These are phyloP conservation scores for Neopestalotiopsis clavispora DNA, from an alignment of 2,329 filamentous ascomycete species.

Conservation along the genomic window DNA sequence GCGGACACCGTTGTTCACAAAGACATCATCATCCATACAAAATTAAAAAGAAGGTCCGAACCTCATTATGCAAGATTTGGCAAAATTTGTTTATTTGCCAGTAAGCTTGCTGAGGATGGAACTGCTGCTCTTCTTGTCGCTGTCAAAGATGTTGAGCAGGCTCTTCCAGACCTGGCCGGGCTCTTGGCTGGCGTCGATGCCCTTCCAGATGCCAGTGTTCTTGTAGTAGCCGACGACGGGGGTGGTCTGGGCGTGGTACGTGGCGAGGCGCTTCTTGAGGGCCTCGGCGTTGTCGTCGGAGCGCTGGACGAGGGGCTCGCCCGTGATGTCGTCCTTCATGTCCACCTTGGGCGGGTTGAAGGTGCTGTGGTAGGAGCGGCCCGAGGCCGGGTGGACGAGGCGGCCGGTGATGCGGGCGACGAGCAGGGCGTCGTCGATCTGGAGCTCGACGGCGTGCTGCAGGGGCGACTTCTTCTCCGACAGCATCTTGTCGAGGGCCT, in stretches of 20 bases:
- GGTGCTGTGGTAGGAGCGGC: constrained; percentile 95
- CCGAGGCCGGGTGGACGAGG: constrained; percentile 92
- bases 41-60: neutral
- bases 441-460: constrained; percentile 93
- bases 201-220: constrained; percentile 95
- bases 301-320: constrained; percentile 94
- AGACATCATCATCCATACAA: constrained; percentile 7
- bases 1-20: neutral
- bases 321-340: constrained; percentile 97
- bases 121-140: constrained; percentile 56
- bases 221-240: constrained; percentile 97
- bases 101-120: constrained; percentile 49
- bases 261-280: constrained; percentile 90
- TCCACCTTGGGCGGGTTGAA: constrained; percentile 96
- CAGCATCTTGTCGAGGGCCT: constrained; percentile 95
- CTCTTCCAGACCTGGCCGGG: constrained; percentile 96
- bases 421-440: constrained; percentile 93
- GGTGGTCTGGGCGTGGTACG: constrained; percentile 92
- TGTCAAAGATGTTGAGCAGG: constrained; percentile 82
- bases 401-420: constrained; percentile 97
- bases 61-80: constrained; percentile 2
- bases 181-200: constrained; percentile 94
- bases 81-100: constrained; percentile 30
- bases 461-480: constrained; percentile 77
- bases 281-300: constrained; percentile 97